These are phyloP conservation scores for Erodium trifolium DNA, from an alignment of 441 rosid genomes.

Conservation along the genomic window DNA sequence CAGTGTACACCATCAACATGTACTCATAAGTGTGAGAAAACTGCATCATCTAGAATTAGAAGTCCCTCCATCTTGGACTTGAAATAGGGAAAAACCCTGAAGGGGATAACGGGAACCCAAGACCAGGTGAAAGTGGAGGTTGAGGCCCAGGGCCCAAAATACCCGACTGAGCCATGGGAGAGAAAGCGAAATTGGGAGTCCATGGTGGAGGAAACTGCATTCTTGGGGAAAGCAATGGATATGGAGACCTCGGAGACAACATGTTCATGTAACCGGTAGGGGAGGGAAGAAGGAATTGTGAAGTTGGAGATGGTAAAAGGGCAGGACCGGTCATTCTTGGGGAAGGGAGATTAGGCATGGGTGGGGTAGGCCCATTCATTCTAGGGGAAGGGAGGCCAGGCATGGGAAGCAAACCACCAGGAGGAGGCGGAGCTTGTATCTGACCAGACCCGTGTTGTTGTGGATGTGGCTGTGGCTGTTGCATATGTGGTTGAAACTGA, in stretches of 20 bases:
- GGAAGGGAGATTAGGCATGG: constrained; percentile 33
- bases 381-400: constrained; percentile 1
- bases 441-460: neutral
- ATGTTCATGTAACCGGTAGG: constrained; percentile 43
- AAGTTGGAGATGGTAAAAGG: constrained; percentile 55
- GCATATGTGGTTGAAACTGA: constrained; percentile 24
- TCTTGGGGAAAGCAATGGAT: too few relatives aligned
- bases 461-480: too few relatives aligned
- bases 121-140: constrained; percentile 65
- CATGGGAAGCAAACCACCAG: constrained; percentile 3
- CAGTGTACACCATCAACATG: constrained; percentile 23
- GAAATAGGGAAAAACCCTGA: constrained; percentile 53
- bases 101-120: constrained; percentile 46
- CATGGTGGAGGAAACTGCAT: too few relatives aligned
- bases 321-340: constrained; percentile 43
- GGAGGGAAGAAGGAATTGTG: constrained; percentile 60
- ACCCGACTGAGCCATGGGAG: constrained; percentile 53
- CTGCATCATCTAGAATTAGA: constrained; percentile 21
- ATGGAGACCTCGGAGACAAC: constrained; percentile 27
- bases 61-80: constrained; percentile 82
- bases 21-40: constrained; percentile 8
- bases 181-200: constrained; percentile 40
- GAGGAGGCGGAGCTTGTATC: constrained; percentile 22
- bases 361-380: constrained; percentile 38
- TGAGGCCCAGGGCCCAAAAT: constrained; percentile 48